Conservation (phyloP, 129 eudicot species). For the Flaveria sonorensis region DNA sequence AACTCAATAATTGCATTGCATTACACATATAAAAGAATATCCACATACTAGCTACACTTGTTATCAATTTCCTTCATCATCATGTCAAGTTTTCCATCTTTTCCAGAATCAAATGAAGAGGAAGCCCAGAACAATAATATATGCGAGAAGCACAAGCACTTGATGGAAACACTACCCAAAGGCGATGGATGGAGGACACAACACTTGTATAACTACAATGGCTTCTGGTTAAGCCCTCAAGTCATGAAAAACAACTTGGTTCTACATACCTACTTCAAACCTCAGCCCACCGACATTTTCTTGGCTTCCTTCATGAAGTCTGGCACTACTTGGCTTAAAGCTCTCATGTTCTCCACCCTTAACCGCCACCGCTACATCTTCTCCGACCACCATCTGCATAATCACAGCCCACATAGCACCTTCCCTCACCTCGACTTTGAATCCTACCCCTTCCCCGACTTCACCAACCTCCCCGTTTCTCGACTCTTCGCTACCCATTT, state of each 20-base stretch:
- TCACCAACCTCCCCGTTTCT: neutral
- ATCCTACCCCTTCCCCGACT: neutral
- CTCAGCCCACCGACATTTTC: conserved; percentile 5
- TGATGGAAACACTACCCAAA: neutral
- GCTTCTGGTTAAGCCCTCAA: neutral
- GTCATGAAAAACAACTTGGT: conserved; percentile 6
- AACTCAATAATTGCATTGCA: too few relatives aligned
- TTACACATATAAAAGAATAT: too few relatives aligned
- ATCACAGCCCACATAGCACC: conserved; percentile 5
- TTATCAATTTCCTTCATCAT: neutral
- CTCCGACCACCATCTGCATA: neutral
- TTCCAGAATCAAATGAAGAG: neutral
- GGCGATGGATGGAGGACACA: too few relatives aligned
- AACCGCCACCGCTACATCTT: too few relatives aligned
- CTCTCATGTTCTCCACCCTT: too few relatives aligned
- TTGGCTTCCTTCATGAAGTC: conserved; percentile 29
- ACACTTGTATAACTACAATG: too few relatives aligned
- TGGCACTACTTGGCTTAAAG: conserved; percentile 24
- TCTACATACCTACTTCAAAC: neutral
- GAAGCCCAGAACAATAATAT: neutral
- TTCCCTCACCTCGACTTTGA: conserved; percentile 16
- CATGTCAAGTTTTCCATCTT: neutral
- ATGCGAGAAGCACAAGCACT: neutral
- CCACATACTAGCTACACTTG: neutral
- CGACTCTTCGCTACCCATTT: conserved; percentile 22